Conservation (phyloP, 805 yeast species). For the Debaryomyces castellii region DNA sequence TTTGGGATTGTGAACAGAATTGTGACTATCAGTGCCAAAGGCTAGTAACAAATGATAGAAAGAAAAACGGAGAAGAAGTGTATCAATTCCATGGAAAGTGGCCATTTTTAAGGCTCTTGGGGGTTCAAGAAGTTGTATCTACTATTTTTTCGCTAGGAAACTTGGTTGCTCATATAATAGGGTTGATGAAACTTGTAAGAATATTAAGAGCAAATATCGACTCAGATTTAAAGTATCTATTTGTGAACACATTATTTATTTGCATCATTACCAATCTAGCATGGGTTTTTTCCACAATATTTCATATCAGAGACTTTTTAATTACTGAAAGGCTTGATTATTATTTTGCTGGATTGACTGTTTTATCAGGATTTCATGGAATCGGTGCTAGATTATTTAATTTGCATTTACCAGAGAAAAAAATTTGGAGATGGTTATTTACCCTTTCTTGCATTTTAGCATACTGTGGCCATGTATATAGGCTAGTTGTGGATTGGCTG, state of each 20-base stretch:
- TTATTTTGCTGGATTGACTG: conserved; percentile 90
- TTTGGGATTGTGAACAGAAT: conserved; percentile 75
- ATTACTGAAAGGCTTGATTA: conserved; percentile 86
- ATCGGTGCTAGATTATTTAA: conserved; percentile 60
- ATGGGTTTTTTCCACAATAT: conserved; percentile 83
- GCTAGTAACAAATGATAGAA: conserved; percentile 58
- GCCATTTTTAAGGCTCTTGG: conserved; percentile 83
- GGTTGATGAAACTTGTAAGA: conserved; percentile 32
- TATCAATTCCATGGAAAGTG: conserved; percentile 96
- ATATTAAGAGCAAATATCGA: conserved; percentile 8
- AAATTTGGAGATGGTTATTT: conserved; percentile 29
- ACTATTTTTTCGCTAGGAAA: conserved; percentile 69
- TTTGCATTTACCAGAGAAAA: conserved; percentile 44
- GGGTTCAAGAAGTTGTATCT: conserved; percentile 82
- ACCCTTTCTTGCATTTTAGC: conserved; percentile 44
- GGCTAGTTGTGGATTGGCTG: conserved; percentile 75
- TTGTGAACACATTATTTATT: conserved; percentile 43
- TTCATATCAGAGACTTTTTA: conserved; percentile 81
- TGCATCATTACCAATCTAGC: conserved; percentile 74
- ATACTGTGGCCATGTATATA: conserved; percentile 62
- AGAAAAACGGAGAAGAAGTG: conserved; percentile 47
- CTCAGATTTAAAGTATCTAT: conserved; percentile 8
- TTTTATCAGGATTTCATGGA: conserved; percentile 74
- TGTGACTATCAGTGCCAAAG: conserved; percentile 96
- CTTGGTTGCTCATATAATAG: conserved; percentile 48